phyloP scores from a whole-genome alignment of 768 basidiomycete species.

The Crepidotus variabilis region DNA sequence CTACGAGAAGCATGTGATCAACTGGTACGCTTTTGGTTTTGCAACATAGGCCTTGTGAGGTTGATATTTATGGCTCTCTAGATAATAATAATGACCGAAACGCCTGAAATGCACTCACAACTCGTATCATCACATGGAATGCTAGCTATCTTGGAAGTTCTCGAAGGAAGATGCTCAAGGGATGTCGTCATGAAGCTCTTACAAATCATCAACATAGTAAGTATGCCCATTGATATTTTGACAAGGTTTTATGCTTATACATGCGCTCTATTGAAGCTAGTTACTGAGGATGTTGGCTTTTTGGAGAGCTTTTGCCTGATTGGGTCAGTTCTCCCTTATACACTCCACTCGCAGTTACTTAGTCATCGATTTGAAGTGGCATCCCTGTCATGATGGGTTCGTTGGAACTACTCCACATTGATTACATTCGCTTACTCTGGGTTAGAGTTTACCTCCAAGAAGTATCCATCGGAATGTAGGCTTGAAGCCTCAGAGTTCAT shows the following conservation, averaged over 20 bases:
- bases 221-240: slow-evolving; percentile 15
- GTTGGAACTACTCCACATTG: slow-evolving; percentile 17
- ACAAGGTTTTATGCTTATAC: slow-evolving; percentile 24
- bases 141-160: slow-evolving; percentile 89
- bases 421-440: slow-evolving; percentile 2
- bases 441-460: slow-evolving; percentile 89
- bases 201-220: slow-evolving; percentile 85
- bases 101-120: slow-evolving; percentile 83
- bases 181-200: slow-evolving; percentile 85
- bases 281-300: slow-evolving; percentile 73
- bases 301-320: slow-evolving; percentile 95
- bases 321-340: slow-evolving; percentile 42
- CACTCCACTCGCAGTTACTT: background rate
- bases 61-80: slow-evolving; percentile 23
- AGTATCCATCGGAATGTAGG: slow-evolving; percentile 88
- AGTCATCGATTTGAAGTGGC: slow-evolving; percentile 46
- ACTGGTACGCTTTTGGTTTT: slow-evolving; percentile 50
- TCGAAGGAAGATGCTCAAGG: slow-evolving; percentile 82
- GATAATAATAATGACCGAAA: slow-evolving; percentile 73
- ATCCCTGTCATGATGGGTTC: slow-evolving; percentile 93
- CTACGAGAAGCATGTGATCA: slow-evolving; percentile 85
- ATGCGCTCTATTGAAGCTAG: slow-evolving; percentile 36
- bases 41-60: background rate
- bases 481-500: slow-evolving; percentile 96
- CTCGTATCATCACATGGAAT: slow-evolving; percentile 92